Base-by-base conservation (phyloP, 2,329 filamentous ascomycete species). In the Clonostachys rosea region DNA sequence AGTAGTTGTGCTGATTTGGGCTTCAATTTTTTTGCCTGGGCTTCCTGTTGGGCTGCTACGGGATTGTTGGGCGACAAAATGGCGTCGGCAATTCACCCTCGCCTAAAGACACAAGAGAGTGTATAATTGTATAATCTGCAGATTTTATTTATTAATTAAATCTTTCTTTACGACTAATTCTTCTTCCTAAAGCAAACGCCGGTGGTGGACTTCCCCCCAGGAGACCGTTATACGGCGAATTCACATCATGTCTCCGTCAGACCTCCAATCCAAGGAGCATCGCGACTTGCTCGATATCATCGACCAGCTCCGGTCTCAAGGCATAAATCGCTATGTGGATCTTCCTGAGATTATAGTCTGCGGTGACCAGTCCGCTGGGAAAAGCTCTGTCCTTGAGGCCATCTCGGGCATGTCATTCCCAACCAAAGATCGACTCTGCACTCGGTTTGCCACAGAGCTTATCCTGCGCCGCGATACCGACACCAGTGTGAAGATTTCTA, bases 361-460 rank as follows among this genome's bases (percentile, higher is more conserved):
- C 14, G 70, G 73, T 7, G 63, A 62, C 4, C 11, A 59, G 17
- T 59, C 0, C 45, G 74, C 76, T 1, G 83, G 82, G 5, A 87
- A 87, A 58, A 83, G 78, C 47, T 85, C 81, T 0, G 79, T 86
- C 0, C 71, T 87, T 0, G 80, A 86, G 54, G 82, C 80, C 2
- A 79, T 87, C 40, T 83, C 82, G 0, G 73, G 78, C 4, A 71
- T 86, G 3, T 70, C 73, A 0, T 86, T 87, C 50, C 81, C 81
- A 0, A 66, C 70, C 9, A 78, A 80, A 18, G 76, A 78, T 45
- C 77, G 72, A 36, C 57, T 84, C 0, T 86, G 82, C 59, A 86
- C 83, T 0, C 70, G 78, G 0, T 86, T 86, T 50, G 74, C 81
- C 0, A 86, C 81, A 0, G 79, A 86, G 58, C 63, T 86, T 16